A percentile compares a stretch with the other conserved stretches of the same genome.
phyloP scores from a whole-genome alignment of 352 stramenopile genomes.

The Phytophthora parvispora region DNA sequence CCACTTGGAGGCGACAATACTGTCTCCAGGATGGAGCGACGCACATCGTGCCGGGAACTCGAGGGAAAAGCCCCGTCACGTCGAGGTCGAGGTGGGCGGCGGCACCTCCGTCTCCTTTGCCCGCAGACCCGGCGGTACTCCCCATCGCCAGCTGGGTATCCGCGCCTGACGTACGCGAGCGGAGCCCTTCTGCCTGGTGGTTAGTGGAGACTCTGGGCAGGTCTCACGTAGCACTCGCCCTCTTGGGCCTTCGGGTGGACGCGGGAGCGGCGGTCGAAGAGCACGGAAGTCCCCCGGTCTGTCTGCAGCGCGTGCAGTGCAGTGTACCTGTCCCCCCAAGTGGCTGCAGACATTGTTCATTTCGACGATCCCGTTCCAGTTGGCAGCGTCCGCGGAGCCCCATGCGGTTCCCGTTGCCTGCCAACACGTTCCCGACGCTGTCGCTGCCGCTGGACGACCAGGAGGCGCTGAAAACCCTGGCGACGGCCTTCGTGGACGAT shows the following conservation, averaged over 20 bases:
- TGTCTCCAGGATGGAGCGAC: background rate
- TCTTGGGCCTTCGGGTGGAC: slow-evolving; percentile 7
- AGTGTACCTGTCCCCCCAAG: background rate
- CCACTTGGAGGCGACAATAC: no score
- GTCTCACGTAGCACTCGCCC: slow-evolving; percentile 17
- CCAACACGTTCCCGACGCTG: slow-evolving; percentile 52
- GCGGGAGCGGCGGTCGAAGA: background rate
- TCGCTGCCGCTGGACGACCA: slow-evolving; percentile 50
- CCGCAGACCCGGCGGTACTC: slow-evolving; percentile 11
- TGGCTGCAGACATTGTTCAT: slow-evolving; percentile 9
- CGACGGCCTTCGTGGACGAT: slow-evolving; percentile 50
- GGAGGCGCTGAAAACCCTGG: slow-evolving; percentile 44
- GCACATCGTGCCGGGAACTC: no score
- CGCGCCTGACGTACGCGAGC: slow-evolving; percentile 14
- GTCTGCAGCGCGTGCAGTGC: no score
- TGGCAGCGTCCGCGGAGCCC: background rate
- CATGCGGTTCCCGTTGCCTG: slow-evolving; percentile 49
- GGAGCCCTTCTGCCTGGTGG: slow-evolving; percentile 21
- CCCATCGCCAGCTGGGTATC: slow-evolving; percentile 31
- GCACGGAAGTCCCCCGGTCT: no score
- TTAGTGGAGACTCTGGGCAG: slow-evolving; percentile 17
- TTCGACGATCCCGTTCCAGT: slow-evolving; percentile 1
- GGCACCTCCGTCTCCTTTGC: no score
- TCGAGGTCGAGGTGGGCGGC: no score
- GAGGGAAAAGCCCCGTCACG: background rate